These are phyloP conservation scores for Fraxinus albicans DNA, from an alignment of 305 asterid genomes.

Conservation along the genomic window DNA sequence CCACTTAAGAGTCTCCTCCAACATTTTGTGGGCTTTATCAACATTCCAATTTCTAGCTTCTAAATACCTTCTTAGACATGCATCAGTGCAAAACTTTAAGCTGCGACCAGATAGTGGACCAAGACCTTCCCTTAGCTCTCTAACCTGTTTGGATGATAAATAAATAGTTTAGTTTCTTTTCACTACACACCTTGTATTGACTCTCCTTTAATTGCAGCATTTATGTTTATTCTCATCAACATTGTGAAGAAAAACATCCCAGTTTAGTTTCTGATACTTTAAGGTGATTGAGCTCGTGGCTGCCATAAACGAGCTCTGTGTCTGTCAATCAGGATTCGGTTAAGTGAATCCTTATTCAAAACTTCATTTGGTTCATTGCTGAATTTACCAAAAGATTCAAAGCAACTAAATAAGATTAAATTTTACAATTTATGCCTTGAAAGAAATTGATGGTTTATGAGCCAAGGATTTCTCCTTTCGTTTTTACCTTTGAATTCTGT, in stretches of 20 bases:
- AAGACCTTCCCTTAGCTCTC: conserved; percentile 50
- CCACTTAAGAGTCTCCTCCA: conserved; percentile 78
- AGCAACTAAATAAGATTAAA: not conserved
- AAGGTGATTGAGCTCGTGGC: no score
- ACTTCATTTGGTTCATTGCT: no score
- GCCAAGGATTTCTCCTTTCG: not conserved
- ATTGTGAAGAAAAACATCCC: not conserved
- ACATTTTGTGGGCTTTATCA: conserved; percentile 71
- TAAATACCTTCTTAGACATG: conserved; percentile 63
- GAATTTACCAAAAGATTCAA: no score
- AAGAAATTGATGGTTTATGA: not conserved
- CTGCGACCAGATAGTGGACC: conserved; percentile 61
- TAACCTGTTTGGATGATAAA: conserved; percentile 37
- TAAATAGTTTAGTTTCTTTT: not conserved
- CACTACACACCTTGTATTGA: not conserved
- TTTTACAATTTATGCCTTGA: not conserved
- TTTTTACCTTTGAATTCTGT: conserved; percentile 56
- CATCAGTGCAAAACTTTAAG: conserved; percentile 57
- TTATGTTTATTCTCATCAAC: not conserved
- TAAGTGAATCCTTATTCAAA: no score
- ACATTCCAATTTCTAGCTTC: conserved; percentile 81
- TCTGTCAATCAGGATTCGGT: not conserved
- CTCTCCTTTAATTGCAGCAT: not conserved
- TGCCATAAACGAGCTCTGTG: not conserved
- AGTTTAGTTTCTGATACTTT: not conserved